phyloP scores from a whole-genome alignment of 192 early-diverging fungal species.

The Coemansia sp. region DNA sequence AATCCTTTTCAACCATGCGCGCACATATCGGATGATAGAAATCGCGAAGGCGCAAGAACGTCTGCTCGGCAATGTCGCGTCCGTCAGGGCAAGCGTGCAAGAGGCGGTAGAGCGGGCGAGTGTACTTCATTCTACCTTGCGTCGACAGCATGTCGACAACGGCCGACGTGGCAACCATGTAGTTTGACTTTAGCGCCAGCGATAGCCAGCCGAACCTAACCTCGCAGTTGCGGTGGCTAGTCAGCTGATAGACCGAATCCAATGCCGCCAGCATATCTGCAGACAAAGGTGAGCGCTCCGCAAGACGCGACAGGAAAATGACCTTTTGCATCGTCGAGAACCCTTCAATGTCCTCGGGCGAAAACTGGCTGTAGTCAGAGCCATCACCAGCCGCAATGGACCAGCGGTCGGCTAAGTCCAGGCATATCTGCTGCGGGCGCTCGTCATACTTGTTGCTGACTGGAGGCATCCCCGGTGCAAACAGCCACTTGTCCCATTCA shows the following conservation, averaged over 20 bases:
- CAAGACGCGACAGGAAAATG: constrained; percentile 79
- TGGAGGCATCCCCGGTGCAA: constrained; percentile 86
- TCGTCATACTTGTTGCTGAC: constrained; percentile 82
- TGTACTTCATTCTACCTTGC: constrained; percentile 94
- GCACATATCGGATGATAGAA: constrained; percentile 97
- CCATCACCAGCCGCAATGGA: constrained; percentile 57
- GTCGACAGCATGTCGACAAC: constrained; percentile 80
- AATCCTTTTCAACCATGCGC: constrained; percentile 84
- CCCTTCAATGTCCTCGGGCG: constrained; percentile 58
- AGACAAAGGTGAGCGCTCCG: constrained; percentile 61
- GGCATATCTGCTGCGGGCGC: constrained; percentile 77
- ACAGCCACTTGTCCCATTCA: constrained; percentile 91
- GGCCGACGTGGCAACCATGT: constrained; percentile 70
- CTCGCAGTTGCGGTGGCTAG: constrained; percentile 75
- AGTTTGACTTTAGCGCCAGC: constrained; percentile 73
- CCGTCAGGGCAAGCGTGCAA: constrained; percentile 71
- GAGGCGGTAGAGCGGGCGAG: constrained; percentile 77
- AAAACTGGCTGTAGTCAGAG: constrained; percentile 57
- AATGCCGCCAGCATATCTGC: constrained; percentile 62
- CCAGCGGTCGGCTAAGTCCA: constrained; percentile 78
- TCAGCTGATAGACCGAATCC: constrained; percentile 72
- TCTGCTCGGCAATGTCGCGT: constrained; percentile 68
- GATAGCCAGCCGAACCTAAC: constrained; percentile 84
- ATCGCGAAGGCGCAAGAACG: constrained; percentile 69
- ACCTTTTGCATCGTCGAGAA: constrained; percentile 81